phyloP scores from a whole-genome alignment of 2,329 filamentous ascomycete genomes.

The Colletotrichum horii region DNA sequence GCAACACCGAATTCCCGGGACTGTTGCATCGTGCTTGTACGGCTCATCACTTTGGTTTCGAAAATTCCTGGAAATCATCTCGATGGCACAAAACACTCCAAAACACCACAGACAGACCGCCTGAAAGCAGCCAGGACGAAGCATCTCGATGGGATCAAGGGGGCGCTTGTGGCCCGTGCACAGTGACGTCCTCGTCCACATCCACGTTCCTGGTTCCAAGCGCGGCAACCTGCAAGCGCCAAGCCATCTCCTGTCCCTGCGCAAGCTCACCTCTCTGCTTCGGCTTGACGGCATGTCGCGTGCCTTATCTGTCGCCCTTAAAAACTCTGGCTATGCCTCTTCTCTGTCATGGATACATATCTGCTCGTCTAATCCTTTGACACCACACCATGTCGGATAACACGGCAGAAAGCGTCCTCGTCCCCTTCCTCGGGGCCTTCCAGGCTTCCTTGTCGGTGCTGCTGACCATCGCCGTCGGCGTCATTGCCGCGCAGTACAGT shows the following conservation, averaged over 20 bases:
- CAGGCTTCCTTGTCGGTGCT: slow-evolving; percentile 53
- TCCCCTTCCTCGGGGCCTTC: slow-evolving; percentile 48
- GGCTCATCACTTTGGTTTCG: not conserved
- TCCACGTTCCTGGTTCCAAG: slow-evolving; percentile 9
- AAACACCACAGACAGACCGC: not conserved
- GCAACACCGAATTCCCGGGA: not conserved
- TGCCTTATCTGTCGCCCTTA: not conserved
- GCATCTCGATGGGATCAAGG: not conserved
- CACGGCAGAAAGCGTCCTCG: slow-evolving; percentile 25
- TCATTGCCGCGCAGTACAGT: slow-evolving; percentile 40
- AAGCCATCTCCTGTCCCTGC: not conserved
- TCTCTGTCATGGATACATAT: rapidly evolving
- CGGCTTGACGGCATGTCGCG: not conserved
- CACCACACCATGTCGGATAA: slow-evolving; percentile 5
- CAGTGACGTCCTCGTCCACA: slow-evolving; percentile 4
- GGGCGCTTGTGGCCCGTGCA: slow-evolving; percentile 7
- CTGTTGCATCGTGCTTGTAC: not conserved
- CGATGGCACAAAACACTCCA: not conserved
- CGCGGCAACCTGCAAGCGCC: not conserved
- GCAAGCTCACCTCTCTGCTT: not conserved
- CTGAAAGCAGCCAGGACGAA: slow-evolving; percentile 1
- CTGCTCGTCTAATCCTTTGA: not conserved
- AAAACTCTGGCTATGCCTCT: not conserved
- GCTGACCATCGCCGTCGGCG: slow-evolving; percentile 50
- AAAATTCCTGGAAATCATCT: not conserved